Evolutionary conservation across 345 rosid species (phyloP).

Genomic region (Bruguiera gymnorhiza): DNA sequence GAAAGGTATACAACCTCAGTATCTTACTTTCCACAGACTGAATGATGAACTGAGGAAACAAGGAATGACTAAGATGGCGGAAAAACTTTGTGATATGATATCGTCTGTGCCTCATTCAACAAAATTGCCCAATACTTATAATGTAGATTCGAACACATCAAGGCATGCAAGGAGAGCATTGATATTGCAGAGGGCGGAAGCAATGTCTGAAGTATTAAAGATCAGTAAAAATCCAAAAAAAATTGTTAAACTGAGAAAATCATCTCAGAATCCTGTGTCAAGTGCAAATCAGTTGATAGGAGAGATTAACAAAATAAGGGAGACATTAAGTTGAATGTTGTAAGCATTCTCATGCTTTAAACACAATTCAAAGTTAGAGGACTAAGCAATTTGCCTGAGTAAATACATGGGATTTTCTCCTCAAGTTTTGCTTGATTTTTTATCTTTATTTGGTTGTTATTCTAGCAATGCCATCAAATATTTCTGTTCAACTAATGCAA

Average conservation of each 20-base stretch:
- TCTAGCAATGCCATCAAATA: no score
- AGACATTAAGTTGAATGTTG: neutral
- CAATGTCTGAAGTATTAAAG: constrained; percentile 64
- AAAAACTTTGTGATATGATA: constrained; percentile 50
- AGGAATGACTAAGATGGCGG: constrained; percentile 57
- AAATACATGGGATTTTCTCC: no score
- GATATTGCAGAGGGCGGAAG: constrained; percentile 69
- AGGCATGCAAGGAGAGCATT: constrained; percentile 43
- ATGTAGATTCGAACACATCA: constrained; percentile 25
- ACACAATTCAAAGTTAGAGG: neutral
- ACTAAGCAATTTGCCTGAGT: no score
- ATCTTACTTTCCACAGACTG: constrained; percentile 65
- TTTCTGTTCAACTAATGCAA: no score
- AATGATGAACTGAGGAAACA: constrained; percentile 52
- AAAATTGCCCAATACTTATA: constrained; percentile 50
- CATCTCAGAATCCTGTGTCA: constrained; percentile 15
- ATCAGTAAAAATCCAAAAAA: constrained; percentile 63
- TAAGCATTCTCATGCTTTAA: neutral
- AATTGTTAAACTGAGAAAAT: constrained; percentile 18
- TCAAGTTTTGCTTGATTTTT: no score
- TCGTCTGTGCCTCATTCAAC: constrained; percentile 62
- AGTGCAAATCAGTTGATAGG: constrained; percentile 17
- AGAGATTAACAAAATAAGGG: constrained; percentile 2
- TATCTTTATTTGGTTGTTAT: no score
- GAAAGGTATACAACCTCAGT: constrained; percentile 70